A percentile compares a stretch with the other conserved stretches of the same genome.
Conservation (phyloP, 192 early-diverging fungal genomes). For the Coemansia sp. region DNA sequence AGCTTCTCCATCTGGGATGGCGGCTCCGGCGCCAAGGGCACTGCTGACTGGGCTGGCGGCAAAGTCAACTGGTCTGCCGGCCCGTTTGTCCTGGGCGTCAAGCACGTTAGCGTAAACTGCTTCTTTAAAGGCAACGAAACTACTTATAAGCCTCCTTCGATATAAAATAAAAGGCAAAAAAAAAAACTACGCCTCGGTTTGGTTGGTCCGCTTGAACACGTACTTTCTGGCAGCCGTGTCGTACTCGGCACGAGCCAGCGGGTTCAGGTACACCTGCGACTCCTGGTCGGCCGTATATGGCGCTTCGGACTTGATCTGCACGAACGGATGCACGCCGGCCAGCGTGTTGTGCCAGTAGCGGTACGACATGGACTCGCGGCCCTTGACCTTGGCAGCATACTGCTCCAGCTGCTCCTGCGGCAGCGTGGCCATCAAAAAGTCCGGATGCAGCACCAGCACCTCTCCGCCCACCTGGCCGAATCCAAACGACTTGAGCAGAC, state of each 20-base stretch:
- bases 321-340: conserved; percentile 75
- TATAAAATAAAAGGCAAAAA: conserved; percentile 4
- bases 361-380: conserved; percentile 80
- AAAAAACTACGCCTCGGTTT: conserved; percentile 16
- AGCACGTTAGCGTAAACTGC: conserved; percentile 55
- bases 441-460: conserved; percentile 80
- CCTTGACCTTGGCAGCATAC: conserved; percentile 67
- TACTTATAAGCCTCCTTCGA: conserved; percentile 34
- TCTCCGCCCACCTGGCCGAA: conserved; percentile 96
- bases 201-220: conserved; percentile 41
- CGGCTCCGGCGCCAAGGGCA: conserved; percentile 55
- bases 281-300: conserved; percentile 82
- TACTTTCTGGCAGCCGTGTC: conserved; percentile 64
- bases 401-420: conserved; percentile 63
- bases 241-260: conserved; percentile 72
- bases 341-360: conserved; percentile 89
- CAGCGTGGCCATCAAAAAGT: conserved; percentile 77
- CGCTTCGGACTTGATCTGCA: conserved; percentile 83
- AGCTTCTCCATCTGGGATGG: conserved; percentile 68
- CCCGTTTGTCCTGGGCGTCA: conserved; percentile 54
- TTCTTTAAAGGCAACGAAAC: conserved; percentile 54
- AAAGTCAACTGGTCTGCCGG: conserved; percentile 55
- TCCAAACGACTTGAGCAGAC: conserved; percentile 88
- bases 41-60: conserved; percentile 62
- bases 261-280: conserved; percentile 79